A percentile compares a stretch with the other conserved stretches of the same genome.
phyloP scores from a whole-genome alignment of 179 eudicot species.

The Patellifolia procumbens region DNA sequence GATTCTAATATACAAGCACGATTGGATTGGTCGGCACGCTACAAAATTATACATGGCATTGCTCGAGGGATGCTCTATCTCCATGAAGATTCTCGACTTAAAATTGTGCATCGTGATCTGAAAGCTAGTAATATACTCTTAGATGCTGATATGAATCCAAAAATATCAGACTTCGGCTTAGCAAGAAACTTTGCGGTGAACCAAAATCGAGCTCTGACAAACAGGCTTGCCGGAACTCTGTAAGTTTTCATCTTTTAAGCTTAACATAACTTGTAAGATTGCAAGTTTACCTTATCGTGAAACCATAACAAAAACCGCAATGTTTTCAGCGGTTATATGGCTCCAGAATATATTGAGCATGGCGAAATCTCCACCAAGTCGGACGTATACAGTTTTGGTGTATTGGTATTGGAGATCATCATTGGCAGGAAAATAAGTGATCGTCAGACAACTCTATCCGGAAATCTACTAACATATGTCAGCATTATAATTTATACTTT shows the following conservation, averaged over 20 bases:
- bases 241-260: neutral
- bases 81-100: slow-evolving; percentile 1
- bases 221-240: neutral
- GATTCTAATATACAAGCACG: neutral
- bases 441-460: neutral
- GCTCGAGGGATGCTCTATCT: neutral
- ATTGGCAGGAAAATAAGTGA: neutral
- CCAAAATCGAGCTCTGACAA: neutral
- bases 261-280: no score
- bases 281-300: neutral
- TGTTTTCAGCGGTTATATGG: slow-evolving; percentile 6
- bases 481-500: neutral
- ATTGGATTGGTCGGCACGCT: neutral
- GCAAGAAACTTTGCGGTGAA: neutral
- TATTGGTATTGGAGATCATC: slow-evolving; percentile 2
- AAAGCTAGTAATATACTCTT: neutral
- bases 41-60: neutral
- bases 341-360: slow-evolving; percentile 3
- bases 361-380: neutral
- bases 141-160: neutral
- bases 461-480: neutral
- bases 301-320: neutral
- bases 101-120: neutral
- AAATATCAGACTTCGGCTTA: neutral
- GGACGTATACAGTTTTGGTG: slow-evolving; percentile 9